Conservation (phyloP, 768 basidiomycete species). For the Suillus hirtellus region DNA sequence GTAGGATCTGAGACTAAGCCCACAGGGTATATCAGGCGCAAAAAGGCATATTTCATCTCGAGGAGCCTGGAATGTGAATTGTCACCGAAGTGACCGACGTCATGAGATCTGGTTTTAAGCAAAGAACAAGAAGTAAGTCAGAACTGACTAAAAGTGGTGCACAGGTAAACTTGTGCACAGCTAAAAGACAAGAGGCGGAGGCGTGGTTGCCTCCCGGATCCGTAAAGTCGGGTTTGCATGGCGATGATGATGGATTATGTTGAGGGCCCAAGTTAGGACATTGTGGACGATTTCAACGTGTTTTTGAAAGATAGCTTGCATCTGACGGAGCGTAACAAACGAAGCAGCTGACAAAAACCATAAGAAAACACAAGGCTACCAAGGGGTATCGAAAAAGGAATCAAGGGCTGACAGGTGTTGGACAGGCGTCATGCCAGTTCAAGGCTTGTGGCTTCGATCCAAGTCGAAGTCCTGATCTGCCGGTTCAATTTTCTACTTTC, state of each 20-base stretch:
- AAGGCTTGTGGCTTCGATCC: constrained; percentile 9
- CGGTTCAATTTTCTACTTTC: constrained; percentile 12
- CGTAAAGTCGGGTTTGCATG: constrained; percentile 15
- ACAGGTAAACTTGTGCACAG: not conserved
- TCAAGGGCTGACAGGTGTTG: constrained; percentile 14
- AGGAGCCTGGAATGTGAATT: not conserved
- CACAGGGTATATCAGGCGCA: constrained; percentile 6
- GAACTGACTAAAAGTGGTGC: not conserved
- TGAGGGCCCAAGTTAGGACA: constrained; percentile 14
- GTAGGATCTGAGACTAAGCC: constrained; percentile 3
- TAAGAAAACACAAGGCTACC: constrained; percentile 17
- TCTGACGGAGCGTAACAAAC: constrained; percentile 12
- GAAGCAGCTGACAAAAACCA: constrained; percentile 12
- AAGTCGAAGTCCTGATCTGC: constrained; percentile 10
- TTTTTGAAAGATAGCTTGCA: constrained; percentile 12
- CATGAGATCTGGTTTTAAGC: constrained; percentile 4
- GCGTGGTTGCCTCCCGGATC: constrained; percentile 19
- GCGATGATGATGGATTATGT: constrained; percentile 10
- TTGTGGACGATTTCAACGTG: constrained; percentile 25
- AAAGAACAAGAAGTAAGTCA: constrained; percentile 6
- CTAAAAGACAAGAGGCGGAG: constrained; percentile 3
- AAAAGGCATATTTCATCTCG: constrained; percentile 10
- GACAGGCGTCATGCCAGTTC: not conserved
- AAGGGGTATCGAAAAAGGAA: constrained; percentile 15
- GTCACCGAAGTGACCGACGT: not conserved